Conservation (phyloP, 1,284 basidiomycete genomes). For the Ustilago hordei region DNA sequence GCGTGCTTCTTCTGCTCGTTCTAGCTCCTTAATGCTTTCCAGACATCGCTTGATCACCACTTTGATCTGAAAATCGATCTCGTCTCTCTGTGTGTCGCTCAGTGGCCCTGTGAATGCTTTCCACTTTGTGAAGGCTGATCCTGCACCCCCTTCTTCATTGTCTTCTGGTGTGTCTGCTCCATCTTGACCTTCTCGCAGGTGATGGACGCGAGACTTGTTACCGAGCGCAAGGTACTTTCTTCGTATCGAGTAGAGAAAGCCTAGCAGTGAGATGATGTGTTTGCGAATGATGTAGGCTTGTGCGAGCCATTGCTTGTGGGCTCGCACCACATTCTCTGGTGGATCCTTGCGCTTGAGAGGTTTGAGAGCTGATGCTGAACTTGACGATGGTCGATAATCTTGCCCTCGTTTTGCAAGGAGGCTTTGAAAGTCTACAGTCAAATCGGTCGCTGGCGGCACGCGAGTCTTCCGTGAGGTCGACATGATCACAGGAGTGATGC, state of each 20-base stretch:
- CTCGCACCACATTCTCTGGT: slow-evolving; percentile 39
- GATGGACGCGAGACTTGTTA: slow-evolving; percentile 28
- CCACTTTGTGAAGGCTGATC: slow-evolving; percentile 57
- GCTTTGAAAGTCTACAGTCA: slow-evolving; percentile 36
- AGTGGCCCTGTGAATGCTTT: slow-evolving; percentile 75
- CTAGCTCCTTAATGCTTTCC: slow-evolving; percentile 85
- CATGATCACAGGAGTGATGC: slow-evolving; percentile 12
- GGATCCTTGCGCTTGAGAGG: slow-evolving; percentile 37
- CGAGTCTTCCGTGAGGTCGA: slow-evolving; percentile 20
- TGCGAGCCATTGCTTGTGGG: slow-evolving; percentile 45
- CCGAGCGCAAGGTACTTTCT: slow-evolving; percentile 52
- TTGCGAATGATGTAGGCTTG: slow-evolving; percentile 54
- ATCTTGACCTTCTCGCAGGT: slow-evolving; percentile 24
- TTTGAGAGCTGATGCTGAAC: slow-evolving; percentile 21
- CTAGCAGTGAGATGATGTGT: slow-evolving; percentile 49
- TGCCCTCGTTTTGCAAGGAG: slow-evolving; percentile 34
- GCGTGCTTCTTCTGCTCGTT: slow-evolving; percentile 78
- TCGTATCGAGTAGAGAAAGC: slow-evolving; percentile 54
- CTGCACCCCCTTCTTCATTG: slow-evolving; percentile 14
- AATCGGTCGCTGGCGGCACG: slow-evolving; percentile 31
- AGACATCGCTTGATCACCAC: slow-evolving; percentile 84
- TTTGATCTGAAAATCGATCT: slow-evolving; percentile 88
- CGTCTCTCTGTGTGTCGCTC: slow-evolving; percentile 86
- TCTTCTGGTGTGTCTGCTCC: slow-evolving; percentile 28
- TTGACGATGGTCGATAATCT: slow-evolving; percentile 40